phyloP scores from a whole-genome alignment of 768 basidiomycete genomes.

The Calocera cornea region DNA sequence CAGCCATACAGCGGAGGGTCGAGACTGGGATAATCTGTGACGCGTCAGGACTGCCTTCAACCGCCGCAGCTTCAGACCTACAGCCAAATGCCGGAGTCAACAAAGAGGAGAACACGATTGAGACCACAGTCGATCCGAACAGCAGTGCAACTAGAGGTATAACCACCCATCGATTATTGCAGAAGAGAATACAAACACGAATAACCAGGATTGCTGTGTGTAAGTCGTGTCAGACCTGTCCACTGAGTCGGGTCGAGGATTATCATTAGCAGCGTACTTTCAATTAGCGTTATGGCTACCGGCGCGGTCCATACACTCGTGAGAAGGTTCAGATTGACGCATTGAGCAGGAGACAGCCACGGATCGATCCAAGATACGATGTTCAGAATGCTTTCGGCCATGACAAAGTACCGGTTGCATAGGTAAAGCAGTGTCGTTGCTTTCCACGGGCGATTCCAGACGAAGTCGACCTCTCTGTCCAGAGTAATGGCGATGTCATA shows the following conservation, averaged over 20 bases:
- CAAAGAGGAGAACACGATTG: neutral
- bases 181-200: neutral
- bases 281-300: neutral
- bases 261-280: neutral
- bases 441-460: neutral
- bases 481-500: neutral
- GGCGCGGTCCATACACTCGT: neutral
- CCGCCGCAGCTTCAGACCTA: neutral
- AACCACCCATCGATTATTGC: neutral
- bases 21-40: neutral
- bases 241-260: too few species aligned
- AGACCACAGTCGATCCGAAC: neutral
- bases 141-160: neutral
- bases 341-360: neutral
- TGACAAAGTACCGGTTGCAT: neutral
- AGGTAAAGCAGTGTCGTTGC: neutral
- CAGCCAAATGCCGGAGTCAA: neutral
- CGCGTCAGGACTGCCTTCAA: neutral
- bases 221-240: too few species aligned
- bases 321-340: neutral
- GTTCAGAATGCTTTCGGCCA: neutral
- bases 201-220: neutral
- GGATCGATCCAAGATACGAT: neutral
- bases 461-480: neutral
- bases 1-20: neutral